Base-by-base conservation (phyloP, 2,329 filamentous ascomycete species). In the Trichoderma breve region DNA sequence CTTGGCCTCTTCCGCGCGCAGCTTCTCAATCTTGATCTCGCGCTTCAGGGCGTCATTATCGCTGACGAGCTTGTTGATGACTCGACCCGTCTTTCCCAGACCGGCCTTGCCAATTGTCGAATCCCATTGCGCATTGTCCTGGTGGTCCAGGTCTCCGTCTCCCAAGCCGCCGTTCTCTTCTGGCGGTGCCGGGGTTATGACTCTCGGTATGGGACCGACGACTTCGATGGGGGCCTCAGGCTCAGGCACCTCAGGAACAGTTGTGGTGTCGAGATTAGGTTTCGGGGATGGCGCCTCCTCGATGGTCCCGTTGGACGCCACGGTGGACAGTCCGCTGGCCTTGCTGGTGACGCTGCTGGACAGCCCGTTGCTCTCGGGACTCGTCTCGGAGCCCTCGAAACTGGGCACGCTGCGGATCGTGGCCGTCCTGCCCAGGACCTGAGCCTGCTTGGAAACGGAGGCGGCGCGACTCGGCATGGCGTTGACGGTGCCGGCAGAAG, bases 41-140 rank as follows among this genome's bases (percentile, higher is more conserved):
- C 92, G 88, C 76, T 92, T 92, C 60, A 95, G 84, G 53, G 90
- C 87, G 77, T 95, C 93, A 76, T 94, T 94, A 78, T 95, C 93
- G 68, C 91, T 90, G 78, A 94, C 93, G 69, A 96, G 87, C 78
- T 90, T 89, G 82, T 96, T 93, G 80, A 96, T 95, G 67, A 94
- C 92, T 39, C 91, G 86, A 9, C 92, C 92, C 11, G 91, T 93
- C 83, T 94, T 94, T 57, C 92, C 92, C 3, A 92, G 82, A 3
- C 89, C 90, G 8, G 91, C 90, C 78, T 91, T 91, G 75, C 91
- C 91, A 60, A 92, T 87, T 3, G 90, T 90, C 34, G 89, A 89
- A 77, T 91, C 90, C 88, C 90, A 91, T 79, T 82, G 82, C 28
- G 77, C 79, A 58, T 79, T 78, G 55, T 77, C 76, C 79, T 78